A percentile compares a stretch with the other conserved stretches of the same genome.
phyloP scores from a whole-genome alignment of 352 stramenopile species.

The Phytopythium montanum region DNA sequence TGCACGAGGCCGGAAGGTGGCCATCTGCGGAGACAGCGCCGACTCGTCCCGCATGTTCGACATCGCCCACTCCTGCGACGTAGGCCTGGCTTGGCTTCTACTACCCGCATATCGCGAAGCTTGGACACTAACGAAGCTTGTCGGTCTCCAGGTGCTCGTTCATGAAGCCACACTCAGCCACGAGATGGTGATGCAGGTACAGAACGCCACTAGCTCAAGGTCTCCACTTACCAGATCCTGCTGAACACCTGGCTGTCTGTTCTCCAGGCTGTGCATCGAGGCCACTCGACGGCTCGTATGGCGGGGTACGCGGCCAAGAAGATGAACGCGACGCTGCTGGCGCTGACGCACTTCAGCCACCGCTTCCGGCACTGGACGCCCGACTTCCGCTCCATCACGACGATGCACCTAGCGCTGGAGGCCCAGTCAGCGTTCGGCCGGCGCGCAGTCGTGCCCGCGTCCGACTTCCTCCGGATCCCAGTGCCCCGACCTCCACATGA shows the following conservation, averaged over 20 bases:
- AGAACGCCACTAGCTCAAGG: background rate
- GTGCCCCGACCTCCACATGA: constrained; percentile 51
- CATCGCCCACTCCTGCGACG: constrained; percentile 72
- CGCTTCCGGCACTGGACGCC: constrained; percentile 71
- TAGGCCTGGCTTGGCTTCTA: constrained; percentile 15
- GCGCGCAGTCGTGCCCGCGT: constrained; percentile 62
- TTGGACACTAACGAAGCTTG: background rate
- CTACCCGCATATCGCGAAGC: too few species aligned
- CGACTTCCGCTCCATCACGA: constrained; percentile 35
- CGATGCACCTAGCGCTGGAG: constrained; percentile 66
- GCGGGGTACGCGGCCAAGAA: constrained; percentile 65
- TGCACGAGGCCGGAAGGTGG: constrained; percentile 62
- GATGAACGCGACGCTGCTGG: constrained; percentile 76
- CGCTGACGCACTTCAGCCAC: constrained; percentile 84
- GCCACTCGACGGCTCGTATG: constrained; percentile 80
- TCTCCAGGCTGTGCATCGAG: constrained; percentile 50
- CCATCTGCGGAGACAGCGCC: constrained; percentile 73
- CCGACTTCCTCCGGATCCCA: constrained; percentile 77
- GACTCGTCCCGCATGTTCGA: constrained; percentile 76
- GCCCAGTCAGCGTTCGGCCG: constrained; percentile 61
- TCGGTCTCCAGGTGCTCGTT: constrained; percentile 63
- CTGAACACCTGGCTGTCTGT: background rate
- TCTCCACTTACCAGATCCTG: too few species aligned
- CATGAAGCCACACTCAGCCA: constrained; percentile 84
- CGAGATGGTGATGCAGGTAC: constrained; percentile 58